These are phyloP conservation scores for Zalaria obscura DNA, from an alignment of 2,329 filamentous ascomycete genomes.

Conservation along the genomic window DNA sequence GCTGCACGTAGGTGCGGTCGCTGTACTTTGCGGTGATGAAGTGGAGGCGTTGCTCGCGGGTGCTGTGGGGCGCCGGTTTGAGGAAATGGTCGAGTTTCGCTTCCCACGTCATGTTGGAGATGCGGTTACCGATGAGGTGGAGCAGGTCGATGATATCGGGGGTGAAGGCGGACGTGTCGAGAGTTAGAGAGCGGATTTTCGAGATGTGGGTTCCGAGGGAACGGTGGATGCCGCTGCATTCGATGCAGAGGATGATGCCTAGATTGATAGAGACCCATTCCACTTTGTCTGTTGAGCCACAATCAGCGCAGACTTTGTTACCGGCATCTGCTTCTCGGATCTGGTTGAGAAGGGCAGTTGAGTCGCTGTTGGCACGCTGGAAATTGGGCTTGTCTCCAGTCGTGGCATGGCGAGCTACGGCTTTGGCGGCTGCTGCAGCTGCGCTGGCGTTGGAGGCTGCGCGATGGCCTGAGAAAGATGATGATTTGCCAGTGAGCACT, in stretches of 20 bases:
- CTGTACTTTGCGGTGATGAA: conserved; percentile 96
- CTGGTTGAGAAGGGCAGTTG: conserved; percentile 64
- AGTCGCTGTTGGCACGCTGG: conserved; percentile 55
- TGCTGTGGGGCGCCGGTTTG: conserved; percentile 66
- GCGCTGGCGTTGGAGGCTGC: conserved; percentile 11
- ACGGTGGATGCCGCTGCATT: conserved; percentile 93
- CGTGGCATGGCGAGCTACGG: conserved; percentile 72
- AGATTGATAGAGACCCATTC: conserved; percentile 99
- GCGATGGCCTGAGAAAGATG: conserved; percentile 49
- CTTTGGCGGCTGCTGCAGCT: conserved; percentile 22
- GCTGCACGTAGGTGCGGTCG: conserved; percentile 67
- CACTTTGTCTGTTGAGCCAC: conserved; percentile 78
- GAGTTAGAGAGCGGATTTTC: conserved; percentile 85
- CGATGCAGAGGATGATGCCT: conserved; percentile 90
- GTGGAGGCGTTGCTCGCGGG: conserved; percentile 75
- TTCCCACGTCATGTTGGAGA: conserved; percentile 97
- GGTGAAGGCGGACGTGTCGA: conserved; percentile 93
- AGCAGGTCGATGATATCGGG: conserved; percentile 92
- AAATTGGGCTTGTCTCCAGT: conserved; percentile 76
- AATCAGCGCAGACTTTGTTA: conserved; percentile 90
- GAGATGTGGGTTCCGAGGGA: conserved; percentile 95
- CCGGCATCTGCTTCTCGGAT: conserved; percentile 83
- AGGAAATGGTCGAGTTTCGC: conserved; percentile 57
- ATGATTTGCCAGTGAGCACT: conserved; percentile 82
- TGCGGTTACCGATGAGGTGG: conserved; percentile 78